These are phyloP conservation scores for Clonostachys byssicola DNA, from an alignment of 2,329 filamentous ascomycete genomes.

Conservation along the genomic window DNA sequence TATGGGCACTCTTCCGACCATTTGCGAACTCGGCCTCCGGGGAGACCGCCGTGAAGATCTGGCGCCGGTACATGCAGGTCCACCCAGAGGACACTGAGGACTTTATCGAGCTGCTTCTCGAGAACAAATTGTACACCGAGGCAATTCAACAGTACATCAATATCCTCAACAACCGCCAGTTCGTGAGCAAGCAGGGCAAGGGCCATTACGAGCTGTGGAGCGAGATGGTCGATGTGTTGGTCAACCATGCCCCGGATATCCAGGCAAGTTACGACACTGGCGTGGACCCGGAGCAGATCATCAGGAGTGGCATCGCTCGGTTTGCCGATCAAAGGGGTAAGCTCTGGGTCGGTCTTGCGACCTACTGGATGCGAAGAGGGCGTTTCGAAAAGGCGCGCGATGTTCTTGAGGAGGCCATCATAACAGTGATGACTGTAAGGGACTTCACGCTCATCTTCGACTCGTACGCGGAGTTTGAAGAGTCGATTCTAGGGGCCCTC, in stretches of 20 bases:
- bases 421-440: slow-evolving; percentile 96
- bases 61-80: slow-evolving; percentile 94
- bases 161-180: slow-evolving; percentile 84
- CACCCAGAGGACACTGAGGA: slow-evolving; percentile 95
- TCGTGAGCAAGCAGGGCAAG: slow-evolving; percentile 89
- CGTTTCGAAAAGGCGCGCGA: slow-evolving; percentile 92
- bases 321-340: slow-evolving; percentile 95
- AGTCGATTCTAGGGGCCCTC: slow-evolving; percentile 85
- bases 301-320: slow-evolving; percentile 83
- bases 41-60: slow-evolving; percentile 86
- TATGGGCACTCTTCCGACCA: slow-evolving; percentile 87
- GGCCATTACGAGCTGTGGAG: slow-evolving; percentile 96
- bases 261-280: slow-evolving; percentile 76
- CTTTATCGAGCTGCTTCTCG: slow-evolving; percentile 83
- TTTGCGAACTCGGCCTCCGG: slow-evolving; percentile 91
- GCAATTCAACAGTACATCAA: slow-evolving; percentile 89
- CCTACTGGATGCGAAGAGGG: slow-evolving; percentile 92
- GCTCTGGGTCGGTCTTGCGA: slow-evolving; percentile 89
- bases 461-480: slow-evolving; percentile 94
- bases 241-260: slow-evolving; percentile 84
- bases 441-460: slow-evolving; percentile 98
- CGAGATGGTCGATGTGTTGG: slow-evolving; percentile 93
- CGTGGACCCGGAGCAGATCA: slow-evolving; percentile 87
- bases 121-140: slow-evolving; percentile 82
- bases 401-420: slow-evolving; percentile 92